These are phyloP conservation scores for Dictyostelium discoideum DNA, from an alignment of 78 protist genomes.

Conservation along the genomic window dicty_2.7 NC_007089.4:3717501-3718000, in stretches of 20 bases:
- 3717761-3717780: conserved; percentile 18
- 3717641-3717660: not conserved
- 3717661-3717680: not conserved
- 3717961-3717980: conserved; percentile 55
- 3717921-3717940: conserved; percentile 59
- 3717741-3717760: conserved; percentile 36
- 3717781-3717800: conserved; percentile 29
- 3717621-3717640: not conserved
- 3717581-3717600: not conserved
- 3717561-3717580: not conserved
- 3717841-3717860: not conserved
- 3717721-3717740: conserved; percentile 15
- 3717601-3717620: not conserved
- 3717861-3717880: conserved; percentile 41
- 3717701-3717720: not conserved
- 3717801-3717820: conserved; percentile 3
- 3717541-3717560: not conserved
- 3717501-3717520: not conserved
- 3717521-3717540: conserved; percentile 30
- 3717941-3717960: conserved; percentile 12
- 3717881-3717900: conserved; percentile 24
- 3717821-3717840: conserved; percentile 64
- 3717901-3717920: conserved; percentile 51
- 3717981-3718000: conserved; percentile 35
- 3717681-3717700: conserved; percentile 24